A percentile compares a stretch with the other conserved stretches of the same genome.
Conservation (phyloP, 2,329 filamentous ascomycete genomes). For the Colletotrichum navitas region DNA sequence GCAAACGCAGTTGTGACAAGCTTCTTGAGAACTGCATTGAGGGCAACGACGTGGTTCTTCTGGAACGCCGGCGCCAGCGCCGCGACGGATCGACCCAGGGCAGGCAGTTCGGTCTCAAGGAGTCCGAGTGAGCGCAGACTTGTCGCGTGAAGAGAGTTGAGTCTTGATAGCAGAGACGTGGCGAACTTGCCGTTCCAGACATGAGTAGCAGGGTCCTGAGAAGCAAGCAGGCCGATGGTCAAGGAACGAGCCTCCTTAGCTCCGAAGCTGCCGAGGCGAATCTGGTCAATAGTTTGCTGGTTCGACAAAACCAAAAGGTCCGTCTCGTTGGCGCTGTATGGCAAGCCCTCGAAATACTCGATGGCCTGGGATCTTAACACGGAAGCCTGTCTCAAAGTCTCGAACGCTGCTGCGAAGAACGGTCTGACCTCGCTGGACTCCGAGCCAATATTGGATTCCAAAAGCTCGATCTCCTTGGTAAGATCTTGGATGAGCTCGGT, state of each 20-base stretch:
- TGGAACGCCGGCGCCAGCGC: conserved; percentile 62
- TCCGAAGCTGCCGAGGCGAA: conserved; percentile 51
- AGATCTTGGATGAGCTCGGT: conserved; percentile 64
- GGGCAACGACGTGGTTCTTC: conserved; percentile 61
- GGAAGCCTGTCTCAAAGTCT: conserved; percentile 66
- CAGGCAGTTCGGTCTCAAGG: conserved; percentile 74
- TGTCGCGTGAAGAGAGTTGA: conserved; percentile 65
- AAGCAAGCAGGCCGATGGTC: conserved; percentile 36
- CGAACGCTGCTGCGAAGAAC: conserved; percentile 68
- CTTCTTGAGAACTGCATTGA: conserved; percentile 62
- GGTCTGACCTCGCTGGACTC: conserved; percentile 58
- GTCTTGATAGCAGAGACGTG: conserved; percentile 65
- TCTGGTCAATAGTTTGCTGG: conserved; percentile 57
- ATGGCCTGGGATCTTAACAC: conserved; percentile 54
- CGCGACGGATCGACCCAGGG: conserved; percentile 68
- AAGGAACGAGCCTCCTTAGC: conserved; percentile 30
- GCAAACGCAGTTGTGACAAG: conserved; percentile 58
- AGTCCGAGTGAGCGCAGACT: conserved; percentile 71
- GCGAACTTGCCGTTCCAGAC: conserved; percentile 57
- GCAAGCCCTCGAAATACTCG: conserved; percentile 1
- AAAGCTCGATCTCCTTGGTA: conserved; percentile 62
- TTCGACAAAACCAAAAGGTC: conserved; percentile 64
- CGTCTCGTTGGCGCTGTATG: conserved; percentile 43
- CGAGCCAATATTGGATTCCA: conserved; percentile 61
- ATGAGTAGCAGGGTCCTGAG: conserved; percentile 37